Base-by-base conservation (phyloP, 495 filamentous ascomycete species). In the Aspergillus sparsus region DNA sequence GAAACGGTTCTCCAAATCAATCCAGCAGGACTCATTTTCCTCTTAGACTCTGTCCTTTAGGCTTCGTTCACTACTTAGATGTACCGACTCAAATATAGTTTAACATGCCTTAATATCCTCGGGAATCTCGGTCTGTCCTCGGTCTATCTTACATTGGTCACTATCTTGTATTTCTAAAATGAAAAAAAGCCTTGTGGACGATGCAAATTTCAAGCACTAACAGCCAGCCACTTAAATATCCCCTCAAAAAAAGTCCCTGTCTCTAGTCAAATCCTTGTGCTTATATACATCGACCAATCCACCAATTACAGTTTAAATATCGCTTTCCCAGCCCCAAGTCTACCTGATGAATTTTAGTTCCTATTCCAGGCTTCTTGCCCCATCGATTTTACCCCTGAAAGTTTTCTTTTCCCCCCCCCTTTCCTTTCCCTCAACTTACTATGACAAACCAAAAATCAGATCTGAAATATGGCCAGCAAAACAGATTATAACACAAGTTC, bases 401-500 rank as follows among this genome's bases (percentile, higher is more conserved):
- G n/a, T 35, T 55, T 53, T 49, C 36, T 49, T 53, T 44, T 44
- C 39, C 15, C 16, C 1, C 21, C 21, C 16, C 1, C 21, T 3
- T 55, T 53, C 49, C 36, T 49, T 53, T 44, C 35, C 39, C 15
- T 32, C 21, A 32, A 46, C 27, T 32, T 21, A 33, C 27, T n/a
- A n/a, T 7, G 44, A 56, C 39, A 39, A 33, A 16, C 44, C 39
- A 41, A 32, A 37, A 4, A 39, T 27, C 6, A 42, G 10, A 11
- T 42, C 36, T 44, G 16, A 27, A 34, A 50, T 37, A 46, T 16
- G 53, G 56, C 36, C 35, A 46, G 31, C 42, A 59, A 37, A 56
- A 39, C 33, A 31, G 15, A 57, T 45, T 45, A 46, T 44, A 31
- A 47, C 34, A 16, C 49, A 18, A 44, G 13, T 33, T 32, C 11